Evolutionary conservation across 2,329 filamentous ascomycete genomes (phyloP), one percentile per base, ranked within the genome.

Genomic region (Dactylella cylindrospora): DNA sequence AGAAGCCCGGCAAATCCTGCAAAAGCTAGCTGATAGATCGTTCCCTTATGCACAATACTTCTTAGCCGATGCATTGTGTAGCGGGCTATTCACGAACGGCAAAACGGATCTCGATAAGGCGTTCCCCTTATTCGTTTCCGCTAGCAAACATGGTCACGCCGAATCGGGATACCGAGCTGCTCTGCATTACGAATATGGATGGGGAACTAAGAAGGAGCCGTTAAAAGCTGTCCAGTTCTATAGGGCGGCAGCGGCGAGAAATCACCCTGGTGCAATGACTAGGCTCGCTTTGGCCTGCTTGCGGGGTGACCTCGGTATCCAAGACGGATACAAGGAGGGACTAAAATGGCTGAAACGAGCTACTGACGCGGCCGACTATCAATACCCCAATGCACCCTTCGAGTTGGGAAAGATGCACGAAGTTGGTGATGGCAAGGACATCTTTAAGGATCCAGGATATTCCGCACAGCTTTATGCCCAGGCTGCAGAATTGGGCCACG

Each of bases 21-120:
- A 94, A 74, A 85, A 84, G 65, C 79, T 97, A 45, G 80, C 90
- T 13, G 91, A 90, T 74, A 84, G 84, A 55, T 89, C 89, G 38
- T 96, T 96, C 72, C 93, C 93, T 0, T 97, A 96, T 73, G 93
- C 93, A 2, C 93, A 98, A 73, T 98, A 98, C 75, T 97, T 97
- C 72, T 82, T 98, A 9, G 93, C 84, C 15, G 93, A 98, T 71
- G 93, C 93, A 1, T 95, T 88, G 71, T 88, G 90, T 2, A 96
- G 91, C 4, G 93, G 93, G 0, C 78, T 98, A 19, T 97, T 98
- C 74, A 95, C 84, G 75, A 97, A 96, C 73, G 88, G 89, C 64
- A 94, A 91, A 71, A 84, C 89, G 69, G 93, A 98, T 71, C 86
- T 94, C 71, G 88, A 90, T 70, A 84, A 87, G 32, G 90, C 93